phyloP scores from a whole-genome alignment of 805 yeast species.

The Candida vaughaniae region DNA sequence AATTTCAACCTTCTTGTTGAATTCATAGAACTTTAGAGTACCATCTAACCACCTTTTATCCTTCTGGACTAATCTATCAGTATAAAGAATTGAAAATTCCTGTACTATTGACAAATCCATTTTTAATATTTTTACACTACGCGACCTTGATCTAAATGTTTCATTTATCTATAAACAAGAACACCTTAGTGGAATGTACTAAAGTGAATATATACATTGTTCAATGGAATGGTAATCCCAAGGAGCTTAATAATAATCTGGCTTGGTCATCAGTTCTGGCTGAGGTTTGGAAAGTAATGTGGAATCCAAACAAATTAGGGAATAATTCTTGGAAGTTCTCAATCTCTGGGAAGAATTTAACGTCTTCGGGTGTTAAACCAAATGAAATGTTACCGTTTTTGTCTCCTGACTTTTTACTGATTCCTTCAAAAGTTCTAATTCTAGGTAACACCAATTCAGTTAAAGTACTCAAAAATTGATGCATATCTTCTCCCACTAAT shows the following conservation, averaged over 20 bases:
- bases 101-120: conserved; percentile 42
- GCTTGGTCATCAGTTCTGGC: conserved; percentile 93
- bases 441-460: conserved; percentile 93
- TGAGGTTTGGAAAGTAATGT: conserved; percentile 78
- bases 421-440: conserved; percentile 81
- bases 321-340: conserved; percentile 87
- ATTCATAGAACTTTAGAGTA: conserved; percentile 40
- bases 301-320: conserved; percentile 84
- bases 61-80: conserved; percentile 45
- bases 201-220: no score
- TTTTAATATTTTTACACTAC: no score
- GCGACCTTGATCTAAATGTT: not conserved
- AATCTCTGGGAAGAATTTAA: conserved; percentile 87
- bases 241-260: conserved; percentile 74
- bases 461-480: conserved; percentile 81
- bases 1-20: conserved; percentile 49
- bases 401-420: conserved; percentile 78
- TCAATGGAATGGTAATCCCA: conserved; percentile 70
- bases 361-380: conserved; percentile 76
- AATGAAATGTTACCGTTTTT: conserved; percentile 80
- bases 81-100: conserved; percentile 47
- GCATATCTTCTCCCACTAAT: conserved; percentile 75
- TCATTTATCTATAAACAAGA: no score
- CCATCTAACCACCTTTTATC: conserved; percentile 57
- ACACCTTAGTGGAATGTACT: no score